Evolutionary conservation across 1,284 basidiomycete genomes (phyloP).

Genomic region (Ceratobasidium sp.): DNA sequence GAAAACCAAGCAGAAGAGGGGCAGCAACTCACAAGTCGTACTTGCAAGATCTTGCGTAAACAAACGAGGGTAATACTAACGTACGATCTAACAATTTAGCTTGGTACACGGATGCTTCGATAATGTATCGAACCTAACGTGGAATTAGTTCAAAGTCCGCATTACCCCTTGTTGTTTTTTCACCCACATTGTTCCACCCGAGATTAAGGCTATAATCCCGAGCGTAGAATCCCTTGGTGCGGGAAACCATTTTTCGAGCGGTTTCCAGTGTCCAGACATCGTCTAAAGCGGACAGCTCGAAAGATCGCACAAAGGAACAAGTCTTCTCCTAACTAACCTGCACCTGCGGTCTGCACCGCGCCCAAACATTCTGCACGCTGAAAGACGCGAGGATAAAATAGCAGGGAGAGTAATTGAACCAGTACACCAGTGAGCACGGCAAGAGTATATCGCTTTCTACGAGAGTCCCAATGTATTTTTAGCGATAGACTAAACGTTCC

Average conservation of each 20-base stretch:
- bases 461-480: neutral
- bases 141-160: neutral
- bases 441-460: neutral
- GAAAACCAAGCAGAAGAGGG: neutral
- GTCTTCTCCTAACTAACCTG: neutral
- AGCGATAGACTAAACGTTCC: neutral
- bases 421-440: conserved; percentile 1
- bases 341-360: neutral
- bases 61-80: conserved; percentile 43
- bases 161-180: neutral
- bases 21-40: conserved; percentile 18
- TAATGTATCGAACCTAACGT: conserved; percentile 43
- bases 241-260: neutral
- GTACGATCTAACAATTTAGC: conserved; percentile 43
- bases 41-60: conserved; percentile 45
- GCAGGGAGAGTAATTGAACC: neutral
- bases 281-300: neutral
- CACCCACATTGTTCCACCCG: conserved; percentile 48
- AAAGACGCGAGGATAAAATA: neutral
- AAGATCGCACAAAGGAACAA: no score
- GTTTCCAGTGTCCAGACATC: conserved; percentile 12
- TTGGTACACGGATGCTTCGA: conserved; percentile 41
- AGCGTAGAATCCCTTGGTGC: conserved; percentile 47
- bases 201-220: conserved; percentile 45
- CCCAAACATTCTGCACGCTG: neutral